Conservation (phyloP, 2,329 filamentous ascomycete genomes). For the Cordyceps pruinosa region DNA sequence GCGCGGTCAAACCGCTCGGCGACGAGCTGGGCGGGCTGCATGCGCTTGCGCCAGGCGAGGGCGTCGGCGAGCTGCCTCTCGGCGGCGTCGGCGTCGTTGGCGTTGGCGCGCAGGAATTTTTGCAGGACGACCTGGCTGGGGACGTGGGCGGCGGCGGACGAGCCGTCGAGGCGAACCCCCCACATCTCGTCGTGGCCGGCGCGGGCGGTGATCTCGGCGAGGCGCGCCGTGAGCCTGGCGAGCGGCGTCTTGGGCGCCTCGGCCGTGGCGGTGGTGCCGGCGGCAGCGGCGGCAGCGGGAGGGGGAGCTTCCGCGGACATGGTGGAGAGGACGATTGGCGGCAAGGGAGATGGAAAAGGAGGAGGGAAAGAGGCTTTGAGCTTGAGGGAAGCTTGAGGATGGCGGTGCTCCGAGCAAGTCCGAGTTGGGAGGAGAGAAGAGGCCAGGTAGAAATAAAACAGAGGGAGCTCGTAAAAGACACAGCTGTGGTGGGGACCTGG, state of each 20-base stretch:
- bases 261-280: not conserved
- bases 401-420: not conserved
- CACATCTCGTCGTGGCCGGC: slow-evolving; percentile 73
- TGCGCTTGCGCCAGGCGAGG: slow-evolving; percentile 74
- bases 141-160: slow-evolving; percentile 44
- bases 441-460: not conserved
- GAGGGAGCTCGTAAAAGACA: not conserved
- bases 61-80: slow-evolving; percentile 73
- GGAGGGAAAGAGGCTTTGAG: not conserved
- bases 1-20: slow-evolving; percentile 55
- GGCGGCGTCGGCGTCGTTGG: slow-evolving; percentile 64
- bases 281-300: not conserved
- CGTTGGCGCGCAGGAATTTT: slow-evolving; percentile 90
- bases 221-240: slow-evolving; percentile 47
- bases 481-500: not conserved
- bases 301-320: slow-evolving; percentile 26
- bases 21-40: slow-evolving; percentile 61
- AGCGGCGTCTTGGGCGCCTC: slow-evolving; percentile 33
- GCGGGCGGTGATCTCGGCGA: slow-evolving; percentile 51
- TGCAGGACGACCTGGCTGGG: slow-evolving; percentile 80
- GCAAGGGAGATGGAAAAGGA: too few species aligned
- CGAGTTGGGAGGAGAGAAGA: not conserved
- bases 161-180: slow-evolving; percentile 61
- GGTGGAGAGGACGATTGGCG: not conserved
- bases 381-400: not conserved